These are phyloP conservation scores for Jaapia argillacea DNA, from an alignment of 768 basidiomycete species.

Conservation along the genomic window DNA sequence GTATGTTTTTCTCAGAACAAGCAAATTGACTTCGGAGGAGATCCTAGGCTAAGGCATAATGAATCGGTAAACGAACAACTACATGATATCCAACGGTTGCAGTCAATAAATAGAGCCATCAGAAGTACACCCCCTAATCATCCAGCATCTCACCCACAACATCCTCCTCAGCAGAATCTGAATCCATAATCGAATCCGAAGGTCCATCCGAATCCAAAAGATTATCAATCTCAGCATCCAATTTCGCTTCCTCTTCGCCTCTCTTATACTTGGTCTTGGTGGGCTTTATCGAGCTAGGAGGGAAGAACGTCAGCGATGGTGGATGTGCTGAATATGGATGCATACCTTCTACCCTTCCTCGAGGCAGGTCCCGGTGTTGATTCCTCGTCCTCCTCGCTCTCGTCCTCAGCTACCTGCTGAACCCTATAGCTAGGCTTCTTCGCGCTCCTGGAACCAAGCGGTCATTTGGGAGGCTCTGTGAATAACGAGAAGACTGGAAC, in stretches of 20 bases:
- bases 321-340: background rate
- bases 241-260: constrained; percentile 5
- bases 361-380: background rate
- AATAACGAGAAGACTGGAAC: constrained; percentile 12
- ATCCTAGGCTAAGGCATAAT: no score
- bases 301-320: background rate
- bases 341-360: background rate
- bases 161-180: constrained; percentile 29
- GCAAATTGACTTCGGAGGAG: no score
- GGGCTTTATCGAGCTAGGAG: constrained; percentile 24
- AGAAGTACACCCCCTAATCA: no score
- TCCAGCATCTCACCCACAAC: background rate
- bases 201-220: constrained; percentile 10
- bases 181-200: constrained; percentile 44
- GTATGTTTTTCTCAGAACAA: no score
- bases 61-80: no score
- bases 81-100: no score
- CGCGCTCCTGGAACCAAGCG: constrained; percentile 25
- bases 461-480: background rate
- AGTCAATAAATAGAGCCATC: no score
- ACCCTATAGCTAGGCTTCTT: constrained; percentile 21
- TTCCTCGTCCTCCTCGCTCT: background rate
- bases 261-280: constrained; percentile 4
- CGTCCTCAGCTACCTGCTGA: background rate
- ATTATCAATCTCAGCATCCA: constrained; percentile 8